A percentile compares a stretch with the other conserved stretches of the same genome.
phyloP scores from a whole-genome alignment of 768 basidiomycete genomes.

The Butyriboletus loyo region DNA sequence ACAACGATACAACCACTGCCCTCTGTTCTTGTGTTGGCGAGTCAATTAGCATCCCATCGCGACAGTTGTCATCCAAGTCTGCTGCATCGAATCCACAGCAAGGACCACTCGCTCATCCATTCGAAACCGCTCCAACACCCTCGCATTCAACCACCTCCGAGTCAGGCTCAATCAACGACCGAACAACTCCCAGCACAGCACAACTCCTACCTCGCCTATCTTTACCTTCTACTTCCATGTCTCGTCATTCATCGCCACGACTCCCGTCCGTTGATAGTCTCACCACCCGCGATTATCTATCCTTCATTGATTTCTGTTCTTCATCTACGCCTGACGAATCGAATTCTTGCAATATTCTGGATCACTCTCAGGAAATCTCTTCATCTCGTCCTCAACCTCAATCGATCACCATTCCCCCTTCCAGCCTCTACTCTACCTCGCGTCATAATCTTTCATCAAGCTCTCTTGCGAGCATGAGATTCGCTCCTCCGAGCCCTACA shows the following conservation, averaged over 20 bases:
- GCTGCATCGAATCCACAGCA: conserved; percentile 17
- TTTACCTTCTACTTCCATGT: conserved; percentile 19
- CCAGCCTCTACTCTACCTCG: conserved; percentile 19
- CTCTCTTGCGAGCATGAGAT: conserved; percentile 32
- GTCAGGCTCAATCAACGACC: conserved; percentile 28
- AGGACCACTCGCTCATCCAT: not conserved
- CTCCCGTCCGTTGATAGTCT: conserved; percentile 16
- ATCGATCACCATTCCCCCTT: conserved; percentile 18
- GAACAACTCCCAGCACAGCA: conserved; percentile 38
- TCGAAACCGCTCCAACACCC: conserved; percentile 17
- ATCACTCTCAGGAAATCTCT: not conserved
- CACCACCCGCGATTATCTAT: conserved; percentile 37
- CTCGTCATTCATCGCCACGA: conserved; percentile 14
- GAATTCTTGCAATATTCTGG: conserved; percentile 2
- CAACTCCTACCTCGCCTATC: conserved; percentile 29
- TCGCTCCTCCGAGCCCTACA: conserved; percentile 31
- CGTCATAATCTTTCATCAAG: conserved; percentile 16
- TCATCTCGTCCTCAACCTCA: conserved; percentile 14
- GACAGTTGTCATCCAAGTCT: conserved; percentile 18
- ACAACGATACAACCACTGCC: conserved; percentile 22
- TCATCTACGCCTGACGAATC: conserved; percentile 19
- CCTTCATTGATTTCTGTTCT: conserved; percentile 48
- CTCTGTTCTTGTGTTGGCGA: not conserved
- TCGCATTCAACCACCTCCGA: conserved; percentile 28
- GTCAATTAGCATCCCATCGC: conserved; percentile 12